phyloP scores from a whole-genome alignment of 2,329 filamentous ascomycete genomes.

The Aureobasidium vineae region DNA sequence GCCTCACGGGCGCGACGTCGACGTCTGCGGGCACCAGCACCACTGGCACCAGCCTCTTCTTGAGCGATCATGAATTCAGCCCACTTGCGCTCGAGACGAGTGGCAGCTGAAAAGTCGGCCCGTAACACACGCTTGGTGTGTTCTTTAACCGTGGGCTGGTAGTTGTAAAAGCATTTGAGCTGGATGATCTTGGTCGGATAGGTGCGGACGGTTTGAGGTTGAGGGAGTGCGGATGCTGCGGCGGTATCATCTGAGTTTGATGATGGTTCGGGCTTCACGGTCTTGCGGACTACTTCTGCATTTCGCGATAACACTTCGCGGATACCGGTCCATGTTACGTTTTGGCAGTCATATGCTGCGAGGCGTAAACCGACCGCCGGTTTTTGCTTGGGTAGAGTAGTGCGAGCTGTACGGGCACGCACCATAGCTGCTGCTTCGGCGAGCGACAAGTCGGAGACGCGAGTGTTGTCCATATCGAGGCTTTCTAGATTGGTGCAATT shows the following conservation, averaged over 20 bases:
- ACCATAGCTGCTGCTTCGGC: conserved; percentile 82
- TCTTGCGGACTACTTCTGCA: conserved; percentile 59
- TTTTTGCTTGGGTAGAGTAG: conserved; percentile 41
- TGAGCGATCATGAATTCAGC: conserved; percentile 89
- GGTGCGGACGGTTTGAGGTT: conserved; percentile 35
- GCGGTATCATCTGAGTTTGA: conserved; percentile 9
- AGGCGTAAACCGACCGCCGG: conserved; percentile 64
- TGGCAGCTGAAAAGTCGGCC: conserved; percentile 71
- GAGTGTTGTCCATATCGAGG: conserved; percentile 90
- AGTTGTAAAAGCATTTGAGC: conserved; percentile 92
- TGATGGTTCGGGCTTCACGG: conserved; percentile 38
- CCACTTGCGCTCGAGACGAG: conserved; percentile 85
- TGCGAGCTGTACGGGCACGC: conserved; percentile 51
- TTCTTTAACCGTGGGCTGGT: conserved; percentile 92
- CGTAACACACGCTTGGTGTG: conserved; percentile 81
- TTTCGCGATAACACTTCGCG: conserved; percentile 85
- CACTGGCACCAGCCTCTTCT: conserved; percentile 73
- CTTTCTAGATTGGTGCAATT: conserved; percentile 66
- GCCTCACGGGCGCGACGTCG: conserved; percentile 78
- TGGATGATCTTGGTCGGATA: conserved; percentile 78
- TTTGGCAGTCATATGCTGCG: conserved; percentile 86
- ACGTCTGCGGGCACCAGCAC: conserved; percentile 65
- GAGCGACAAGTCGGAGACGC: conserved; percentile 80
- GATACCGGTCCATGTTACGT: conserved; percentile 89
- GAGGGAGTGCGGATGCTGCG: background rate